A percentile compares a stretch with the other conserved stretches of the same genome.
Evolutionary conservation across 139 green algal species (phyloP).

Genomic region (Chlamydomonas urium): DNA sequence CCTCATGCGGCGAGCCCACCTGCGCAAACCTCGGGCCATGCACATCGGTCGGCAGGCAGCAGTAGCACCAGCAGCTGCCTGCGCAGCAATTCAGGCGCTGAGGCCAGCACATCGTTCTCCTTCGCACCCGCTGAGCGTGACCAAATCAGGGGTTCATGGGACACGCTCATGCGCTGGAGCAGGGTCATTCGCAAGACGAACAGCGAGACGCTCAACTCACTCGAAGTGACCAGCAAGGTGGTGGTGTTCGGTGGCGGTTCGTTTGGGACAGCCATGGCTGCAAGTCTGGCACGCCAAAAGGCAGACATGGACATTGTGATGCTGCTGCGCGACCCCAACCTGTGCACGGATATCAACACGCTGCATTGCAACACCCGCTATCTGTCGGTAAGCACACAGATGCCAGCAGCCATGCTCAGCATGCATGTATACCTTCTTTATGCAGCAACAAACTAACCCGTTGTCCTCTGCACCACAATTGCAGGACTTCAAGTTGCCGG

Average conservation of each 20-base stretch:
- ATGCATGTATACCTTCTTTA: neutral
- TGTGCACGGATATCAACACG: conserved; percentile 85
- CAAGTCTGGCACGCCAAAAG: conserved; percentile 80
- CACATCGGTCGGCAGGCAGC: too few species aligned
- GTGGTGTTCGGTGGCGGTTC: conserved; percentile 93
- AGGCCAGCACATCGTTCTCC: too few species aligned
- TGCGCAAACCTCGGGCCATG: too few species aligned
- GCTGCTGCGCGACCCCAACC: conserved; percentile 77
- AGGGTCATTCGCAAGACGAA: conserved; percentile 43
- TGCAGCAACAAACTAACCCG: too few species aligned
- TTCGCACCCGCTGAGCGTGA: conserved; percentile 45
- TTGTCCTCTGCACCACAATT: neutral
- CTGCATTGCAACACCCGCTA: conserved; percentile 84
- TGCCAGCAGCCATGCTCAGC: neutral
- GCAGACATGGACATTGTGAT: conserved; percentile 71
- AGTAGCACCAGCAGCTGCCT: too few species aligned
- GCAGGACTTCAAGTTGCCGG: conserved; percentile 74
- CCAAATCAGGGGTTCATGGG: conserved; percentile 75
- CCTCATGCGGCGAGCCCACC: too few species aligned
- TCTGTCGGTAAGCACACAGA: conserved; percentile 50
- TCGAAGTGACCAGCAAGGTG: conserved; percentile 66
- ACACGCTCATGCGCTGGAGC: conserved; percentile 85
- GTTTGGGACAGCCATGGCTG: conserved; percentile 95
- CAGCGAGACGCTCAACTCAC: conserved; percentile 23
- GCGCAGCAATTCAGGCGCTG: too few species aligned